A percentile compares a stretch with the other conserved stretches of the same genome.
These are phyloP conservation scores for Solanum rostratum DNA, from an alignment of 257 asterid species.

Conservation along the genomic window DNA sequence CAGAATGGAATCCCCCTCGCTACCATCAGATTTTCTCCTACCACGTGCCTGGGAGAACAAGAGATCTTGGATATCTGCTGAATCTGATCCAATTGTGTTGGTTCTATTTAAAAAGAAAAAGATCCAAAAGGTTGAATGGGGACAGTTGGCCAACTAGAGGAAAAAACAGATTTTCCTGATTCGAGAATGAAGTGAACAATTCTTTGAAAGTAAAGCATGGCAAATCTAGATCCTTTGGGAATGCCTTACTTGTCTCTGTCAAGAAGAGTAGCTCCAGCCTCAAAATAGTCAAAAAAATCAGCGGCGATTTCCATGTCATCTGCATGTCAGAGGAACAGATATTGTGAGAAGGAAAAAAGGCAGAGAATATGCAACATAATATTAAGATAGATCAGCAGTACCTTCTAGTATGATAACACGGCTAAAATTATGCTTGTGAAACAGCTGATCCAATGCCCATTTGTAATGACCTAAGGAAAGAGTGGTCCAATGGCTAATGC, in stretches of 20 bases:
- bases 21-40: background rate
- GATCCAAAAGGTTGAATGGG: background rate
- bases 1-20: background rate
- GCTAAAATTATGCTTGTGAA: slow-evolving; percentile 74
- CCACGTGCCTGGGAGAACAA: background rate
- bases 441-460: slow-evolving; percentile 96
- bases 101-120: background rate
- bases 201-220: background rate
- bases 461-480: slow-evolving; percentile 76
- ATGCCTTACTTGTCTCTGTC: slow-evolving; percentile 83
- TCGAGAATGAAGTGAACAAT: background rate
- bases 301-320: slow-evolving; percentile 99
- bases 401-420: slow-evolving; percentile 97
- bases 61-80: background rate
- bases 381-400: slow-evolving; percentile 17
- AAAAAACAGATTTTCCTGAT: background rate
- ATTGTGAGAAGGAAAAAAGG: slow-evolving; percentile 16
- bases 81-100: background rate
- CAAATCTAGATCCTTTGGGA: background rate
- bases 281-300: slow-evolving; percentile 91
- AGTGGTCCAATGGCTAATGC: slow-evolving; percentile 1
- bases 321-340: slow-evolving; percentile 23
- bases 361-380: background rate
- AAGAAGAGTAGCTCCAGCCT: slow-evolving; percentile 92
- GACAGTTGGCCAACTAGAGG: background rate